Evolutionary conservation across 306 rosid genomes (phyloP).

Genomic region (Cucumis melo): DNA sequence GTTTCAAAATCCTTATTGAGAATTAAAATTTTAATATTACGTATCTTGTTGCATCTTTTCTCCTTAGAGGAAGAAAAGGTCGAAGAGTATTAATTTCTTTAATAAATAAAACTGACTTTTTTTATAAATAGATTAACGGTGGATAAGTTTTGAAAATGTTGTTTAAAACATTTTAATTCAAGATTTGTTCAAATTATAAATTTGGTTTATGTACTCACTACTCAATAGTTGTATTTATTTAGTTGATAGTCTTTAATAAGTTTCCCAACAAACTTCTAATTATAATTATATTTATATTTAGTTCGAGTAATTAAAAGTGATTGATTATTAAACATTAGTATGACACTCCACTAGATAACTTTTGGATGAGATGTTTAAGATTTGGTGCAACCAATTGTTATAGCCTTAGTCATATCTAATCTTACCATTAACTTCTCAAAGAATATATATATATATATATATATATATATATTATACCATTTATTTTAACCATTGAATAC

Average conservation of each 20-base stretch:
- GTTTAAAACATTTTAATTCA: neutral
- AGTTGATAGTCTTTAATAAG: too few relatives aligned
- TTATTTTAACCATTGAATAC: too few relatives aligned
- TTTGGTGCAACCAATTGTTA: neutral
- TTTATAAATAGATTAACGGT: too few relatives aligned
- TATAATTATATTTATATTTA: too few relatives aligned
- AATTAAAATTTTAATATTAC: neutral
- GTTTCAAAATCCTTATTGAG: neutral
- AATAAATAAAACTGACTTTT: neutral
- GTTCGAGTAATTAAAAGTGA: neutral
- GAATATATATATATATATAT: too few relatives aligned
- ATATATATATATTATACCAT: neutral
- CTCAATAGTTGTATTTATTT: neutral
- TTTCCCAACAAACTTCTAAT: neutral
- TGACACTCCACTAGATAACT: neutral
- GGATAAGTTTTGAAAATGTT: neutral
- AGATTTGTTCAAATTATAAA: neutral
- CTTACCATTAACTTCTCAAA: neutral
- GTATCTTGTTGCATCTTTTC: neutral
- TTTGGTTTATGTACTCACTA: neutral
- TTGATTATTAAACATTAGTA: neutral
- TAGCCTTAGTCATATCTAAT: neutral
- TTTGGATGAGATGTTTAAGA: neutral
- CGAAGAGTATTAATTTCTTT: too few relatives aligned
- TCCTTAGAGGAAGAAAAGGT: neutral